Conservation (phyloP, 768 basidiomycete genomes). For the Phylloporus sp. region DNA sequence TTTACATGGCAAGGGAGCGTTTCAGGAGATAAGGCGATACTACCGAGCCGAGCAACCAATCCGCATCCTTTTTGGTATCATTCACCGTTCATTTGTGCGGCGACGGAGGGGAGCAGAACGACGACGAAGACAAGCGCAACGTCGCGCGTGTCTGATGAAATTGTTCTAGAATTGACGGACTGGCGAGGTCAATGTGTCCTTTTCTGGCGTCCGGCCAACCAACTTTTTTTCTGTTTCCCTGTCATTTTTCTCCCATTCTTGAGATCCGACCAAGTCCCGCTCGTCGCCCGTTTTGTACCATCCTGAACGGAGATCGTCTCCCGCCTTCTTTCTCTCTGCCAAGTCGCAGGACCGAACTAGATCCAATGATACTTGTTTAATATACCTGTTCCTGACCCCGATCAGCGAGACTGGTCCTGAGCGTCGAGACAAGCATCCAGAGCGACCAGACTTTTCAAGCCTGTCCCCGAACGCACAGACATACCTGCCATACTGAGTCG, state of each 20-base stretch:
- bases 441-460: background rate
- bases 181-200: background rate
- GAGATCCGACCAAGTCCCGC: background rate
- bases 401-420: background rate
- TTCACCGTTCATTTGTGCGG: conserved; percentile 12
- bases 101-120: conserved; percentile 4
- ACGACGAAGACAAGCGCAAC: background rate
- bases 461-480: background rate
- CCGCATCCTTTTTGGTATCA: background rate
- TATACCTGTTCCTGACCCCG: background rate
- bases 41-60: conserved; percentile 12
- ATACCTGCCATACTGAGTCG: background rate
- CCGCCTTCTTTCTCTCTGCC: background rate
- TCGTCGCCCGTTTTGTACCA: background rate
- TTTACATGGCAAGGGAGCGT: background rate
- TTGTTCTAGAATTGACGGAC: background rate
- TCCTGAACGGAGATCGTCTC: background rate
- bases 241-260: background rate
- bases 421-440: background rate
- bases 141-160: background rate
- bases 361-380: background rate
- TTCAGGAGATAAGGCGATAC: conserved; percentile 21
- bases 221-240: background rate
- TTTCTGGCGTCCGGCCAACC: background rate
- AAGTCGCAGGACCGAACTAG: background rate